phyloP scores from a whole-genome alignment of 2,329 filamentous ascomycete genomes.

The Blumeria hordei region DNA sequence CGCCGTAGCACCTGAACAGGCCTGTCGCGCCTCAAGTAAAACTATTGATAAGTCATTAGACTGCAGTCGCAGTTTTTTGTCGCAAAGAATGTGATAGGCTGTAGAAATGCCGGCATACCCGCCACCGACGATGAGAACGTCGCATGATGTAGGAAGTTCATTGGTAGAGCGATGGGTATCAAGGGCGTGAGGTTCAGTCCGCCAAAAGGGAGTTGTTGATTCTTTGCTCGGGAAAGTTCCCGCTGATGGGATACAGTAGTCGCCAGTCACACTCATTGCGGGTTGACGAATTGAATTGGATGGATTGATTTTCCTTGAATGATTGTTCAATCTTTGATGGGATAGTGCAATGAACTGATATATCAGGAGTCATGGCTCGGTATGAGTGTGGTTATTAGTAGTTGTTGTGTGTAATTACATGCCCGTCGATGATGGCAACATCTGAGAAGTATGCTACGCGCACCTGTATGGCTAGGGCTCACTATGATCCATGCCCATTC shows the following conservation, averaged over 20 bases:
- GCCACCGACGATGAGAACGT: neutral
- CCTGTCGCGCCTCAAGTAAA: conserved; percentile 3
- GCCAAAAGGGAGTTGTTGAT: neutral
- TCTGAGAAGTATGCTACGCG: no score
- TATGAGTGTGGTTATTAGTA: no score
- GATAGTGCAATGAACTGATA: no score
- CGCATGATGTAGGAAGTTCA: neutral
- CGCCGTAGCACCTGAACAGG: conserved; percentile 15
- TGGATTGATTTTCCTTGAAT: no score
- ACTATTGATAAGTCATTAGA: neutral
- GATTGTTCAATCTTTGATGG: no score
- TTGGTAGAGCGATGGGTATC: neutral
- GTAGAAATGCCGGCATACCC: neutral
- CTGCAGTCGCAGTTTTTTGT: neutral
- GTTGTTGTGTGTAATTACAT: no score
- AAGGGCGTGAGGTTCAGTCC: neutral
- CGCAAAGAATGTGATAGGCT: neutral
- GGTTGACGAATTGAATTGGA: no score
- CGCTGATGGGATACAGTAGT: neutral
- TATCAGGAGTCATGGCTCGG: no score
- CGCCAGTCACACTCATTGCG: neutral
- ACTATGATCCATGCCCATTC: no score
- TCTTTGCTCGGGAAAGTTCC: neutral
- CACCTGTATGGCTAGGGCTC: no score
- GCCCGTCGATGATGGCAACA: no score